A percentile compares a stretch with the other conserved stretches of the same genome.
These are phyloP conservation scores for Cordyceps javanica DNA, from an alignment of 2,329 filamentous ascomycete species.

Conservation along the genomic window DNA sequence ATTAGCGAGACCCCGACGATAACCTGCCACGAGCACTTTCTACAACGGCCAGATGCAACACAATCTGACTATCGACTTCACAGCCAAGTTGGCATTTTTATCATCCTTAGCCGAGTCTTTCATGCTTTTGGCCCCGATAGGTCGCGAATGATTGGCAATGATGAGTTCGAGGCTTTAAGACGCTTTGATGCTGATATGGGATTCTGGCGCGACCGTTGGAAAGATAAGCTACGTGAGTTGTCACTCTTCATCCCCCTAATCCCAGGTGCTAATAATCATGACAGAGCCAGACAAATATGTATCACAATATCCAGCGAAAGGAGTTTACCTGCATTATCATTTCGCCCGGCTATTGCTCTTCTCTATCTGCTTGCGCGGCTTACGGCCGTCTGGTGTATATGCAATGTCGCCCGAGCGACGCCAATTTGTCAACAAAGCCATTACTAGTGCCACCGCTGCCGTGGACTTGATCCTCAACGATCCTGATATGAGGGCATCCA, in stretches of 20 bases:
- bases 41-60: slow-evolving; percentile 42
- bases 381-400: slow-evolving; percentile 28
- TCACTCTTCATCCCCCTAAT: neutral
- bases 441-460: slow-evolving; percentile 26
- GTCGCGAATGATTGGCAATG: slow-evolving; percentile 27
- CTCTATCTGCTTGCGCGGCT: slow-evolving; percentile 38
- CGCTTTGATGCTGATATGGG: slow-evolving; percentile 27
- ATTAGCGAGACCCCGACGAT: slow-evolving; percentile 53
- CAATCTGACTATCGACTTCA: slow-evolving; percentile 50
- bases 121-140: slow-evolving; percentile 52
- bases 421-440: slow-evolving; percentile 37
- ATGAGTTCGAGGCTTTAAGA: slow-evolving; percentile 27
- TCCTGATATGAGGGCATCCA: slow-evolving; percentile 23
- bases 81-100: slow-evolving; percentile 54
- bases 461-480: slow-evolving; percentile 25
- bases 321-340: slow-evolving; percentile 42
- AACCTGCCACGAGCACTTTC: slow-evolving; percentile 48
- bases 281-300: slow-evolving; percentile 39
- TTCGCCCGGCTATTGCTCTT: slow-evolving; percentile 45
- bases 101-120: slow-evolving; percentile 53
- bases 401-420: slow-evolving; percentile 37
- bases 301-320: slow-evolving; percentile 42
- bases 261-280: slow-evolving; percentile 12
- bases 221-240: slow-evolving; percentile 25
- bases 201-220: slow-evolving; percentile 32